phyloP scores from a whole-genome alignment of 768 basidiomycete genomes.

The Amanita exitialis region DNA sequence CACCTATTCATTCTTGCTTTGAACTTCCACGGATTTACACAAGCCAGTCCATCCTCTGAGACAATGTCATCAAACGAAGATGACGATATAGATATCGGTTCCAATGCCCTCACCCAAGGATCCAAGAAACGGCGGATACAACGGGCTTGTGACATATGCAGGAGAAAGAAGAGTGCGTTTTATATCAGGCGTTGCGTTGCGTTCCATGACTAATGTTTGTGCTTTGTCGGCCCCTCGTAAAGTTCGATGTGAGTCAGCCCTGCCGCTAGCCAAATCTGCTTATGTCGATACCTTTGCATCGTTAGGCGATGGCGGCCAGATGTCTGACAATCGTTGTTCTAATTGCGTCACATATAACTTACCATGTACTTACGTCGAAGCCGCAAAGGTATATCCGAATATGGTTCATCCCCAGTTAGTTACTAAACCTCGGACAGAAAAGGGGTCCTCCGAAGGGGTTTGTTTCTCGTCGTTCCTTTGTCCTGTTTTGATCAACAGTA shows the following conservation, averaged over 20 bases:
- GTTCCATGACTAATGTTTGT: not conserved
- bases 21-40: too few relatives aligned
- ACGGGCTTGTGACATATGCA: conserved; percentile 74
- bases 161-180: conserved; percentile 66
- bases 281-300: not conserved
- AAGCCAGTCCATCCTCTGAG: not conserved
- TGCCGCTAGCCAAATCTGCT: not conserved
- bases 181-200: not conserved
- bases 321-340: conserved; percentile 55
- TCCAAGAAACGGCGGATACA: conserved; percentile 66
- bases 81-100: conserved; percentile 33
- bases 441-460: conserved; percentile 58
- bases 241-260: conserved; percentile 44
- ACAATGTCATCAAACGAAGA: conserved; percentile 61
- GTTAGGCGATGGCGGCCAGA: conserved; percentile 62
- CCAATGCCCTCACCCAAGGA: conserved; percentile 18
- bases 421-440: conserved; percentile 21
- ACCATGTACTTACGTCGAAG: conserved; percentile 62
- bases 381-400: conserved; percentile 43
- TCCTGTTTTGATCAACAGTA: not conserved
- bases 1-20: too few relatives aligned
- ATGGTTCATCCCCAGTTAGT: not conserved
- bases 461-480: conserved; percentile 9
- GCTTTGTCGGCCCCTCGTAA: not conserved
- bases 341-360: conserved; percentile 57